Conservation (phyloP, 192 early-diverging fungal species). For the Entrophospora sp. region DNA sequence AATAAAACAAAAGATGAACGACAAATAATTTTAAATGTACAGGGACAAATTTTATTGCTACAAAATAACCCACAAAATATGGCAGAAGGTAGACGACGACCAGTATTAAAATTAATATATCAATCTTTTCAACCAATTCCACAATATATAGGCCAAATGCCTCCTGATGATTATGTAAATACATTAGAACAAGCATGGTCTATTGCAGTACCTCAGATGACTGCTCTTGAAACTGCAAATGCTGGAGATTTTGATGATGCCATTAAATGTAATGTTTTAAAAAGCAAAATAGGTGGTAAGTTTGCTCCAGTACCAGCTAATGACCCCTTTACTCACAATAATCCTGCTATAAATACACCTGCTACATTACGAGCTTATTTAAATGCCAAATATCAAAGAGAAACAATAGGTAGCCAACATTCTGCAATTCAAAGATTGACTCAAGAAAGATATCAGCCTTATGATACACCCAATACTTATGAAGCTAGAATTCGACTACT, state of each 20-base stretch:
- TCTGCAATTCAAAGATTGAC: neutral
- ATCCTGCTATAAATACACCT: neutral
- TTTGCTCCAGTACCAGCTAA: neutral
- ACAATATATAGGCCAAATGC: neutral
- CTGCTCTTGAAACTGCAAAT: neutral
- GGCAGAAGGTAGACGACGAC: neutral
- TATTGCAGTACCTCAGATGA: neutral
- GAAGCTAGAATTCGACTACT: neutral
- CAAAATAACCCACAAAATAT: slow-evolving; percentile 4
- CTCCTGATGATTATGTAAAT: neutral
- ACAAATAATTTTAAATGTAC: neutral
- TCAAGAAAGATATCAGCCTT: too few relatives aligned
- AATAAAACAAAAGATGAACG: neutral
- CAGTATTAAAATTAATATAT: neutral
- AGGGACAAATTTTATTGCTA: neutral
- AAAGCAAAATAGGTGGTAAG: neutral
- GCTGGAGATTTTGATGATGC: neutral
- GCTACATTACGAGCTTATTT: neutral
- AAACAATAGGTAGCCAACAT: neutral
- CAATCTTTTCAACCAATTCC: neutral
- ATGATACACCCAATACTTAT: neutral
- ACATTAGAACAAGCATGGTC: neutral
- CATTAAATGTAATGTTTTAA: neutral
- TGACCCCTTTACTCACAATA: neutral
- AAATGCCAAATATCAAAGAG: slow-evolving; percentile 1